Base-by-base conservation (phyloP, 75 land plant genomes). In the Picea glauca region DNA sequence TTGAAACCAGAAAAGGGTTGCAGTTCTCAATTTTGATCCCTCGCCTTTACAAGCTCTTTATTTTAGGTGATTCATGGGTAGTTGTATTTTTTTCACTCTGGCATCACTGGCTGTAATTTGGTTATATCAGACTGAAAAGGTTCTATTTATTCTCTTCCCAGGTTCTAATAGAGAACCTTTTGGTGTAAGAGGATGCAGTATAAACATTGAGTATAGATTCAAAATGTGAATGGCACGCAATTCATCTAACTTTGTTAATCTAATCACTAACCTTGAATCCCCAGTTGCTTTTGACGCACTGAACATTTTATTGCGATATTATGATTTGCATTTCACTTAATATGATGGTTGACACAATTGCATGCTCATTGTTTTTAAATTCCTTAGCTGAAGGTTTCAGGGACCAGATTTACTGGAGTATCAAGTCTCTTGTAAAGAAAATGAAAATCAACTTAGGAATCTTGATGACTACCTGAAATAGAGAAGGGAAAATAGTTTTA, bases 11-110 rank as follows among this genome's bases (percentile, higher is more conserved):
- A 18, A 46, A 43, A 46, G 56, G 43, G n/a, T 70, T 70, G 21
- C 18, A 43, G 56, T 70, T 7, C 54, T 70, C 74, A 70, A 70
- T 70, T 70, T 70, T 70, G 74, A 70, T 70, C 74, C 56, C 56
- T 70, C 56, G 15, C 74, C 12, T 4, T 70, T 43, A 23, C 0
- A 70, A 70, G 50, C 74, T n/a, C 6, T 9, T 43, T 43, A 70
- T 70, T 70, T 70, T 70, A 43, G 50, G 54, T 70, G 74, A 70
- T 70, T 70, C 54, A 43, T 70, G 74, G 56, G 56, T 50, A 50
- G 9, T 70, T 14, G 56, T 43, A 70, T 70, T 43, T 43, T 43
- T 43, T 35, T 12, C 2, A 40, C 70, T 38, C 1, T 5, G 23
- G 20, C 21, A 38, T 50, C 54, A 21, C 26, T 17, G 11, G 20